Evolutionary conservation across 768 basidiomycete genomes (phyloP), one percentile per base, ranked within the genome.

Genomic region (Phaeolepiota aurea): DNA sequence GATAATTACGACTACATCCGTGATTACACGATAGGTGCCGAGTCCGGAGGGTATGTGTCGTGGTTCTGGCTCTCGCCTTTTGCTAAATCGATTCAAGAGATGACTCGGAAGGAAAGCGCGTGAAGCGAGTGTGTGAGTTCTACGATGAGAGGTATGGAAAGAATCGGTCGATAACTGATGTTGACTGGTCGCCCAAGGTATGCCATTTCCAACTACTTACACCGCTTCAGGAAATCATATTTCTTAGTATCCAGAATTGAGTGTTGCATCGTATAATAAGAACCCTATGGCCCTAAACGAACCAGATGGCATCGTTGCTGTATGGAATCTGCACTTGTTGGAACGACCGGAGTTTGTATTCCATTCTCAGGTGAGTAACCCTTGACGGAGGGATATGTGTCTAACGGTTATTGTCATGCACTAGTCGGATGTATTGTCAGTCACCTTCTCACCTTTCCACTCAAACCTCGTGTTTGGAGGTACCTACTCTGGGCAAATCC

Each of bases 181-280:
- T 97, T 10, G 94, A 97, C 53, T 99, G 96, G 96, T 97, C 93
- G 38, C 89, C 89, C 2, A 97, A 97, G 71, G 94, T 89, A 46
- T 37, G 37, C 5, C 3, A 5, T 12, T 5, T 5, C n/a, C n/a
- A n/a, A n/a, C n/a, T n/a, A n/a, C n/a, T n/a, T n/a, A n/a, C n/a
- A n/a, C n/a, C 2, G 5, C 28, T 37, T 22, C 19, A 39, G 21
- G 37, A 5, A 39, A 19, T 16, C 5, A 30, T 12, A 31, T 30
- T 40, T 20, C 22, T 9, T 44, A 97, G 94, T 98, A 89, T 53
- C 94, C 92, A 4, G 96, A 99, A 61, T 76, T 99, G 18, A 87
- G 84, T 44, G 88, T 88, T 14, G 92, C 96, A 0, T 87, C 96
- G 3, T 99, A 99, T 56, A 99, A 98, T 69, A 97, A 96, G 69